Evolutionary conservation across 495 filamentous ascomycete species (phyloP).

Genomic region (Daldinia concentrica): DNA sequence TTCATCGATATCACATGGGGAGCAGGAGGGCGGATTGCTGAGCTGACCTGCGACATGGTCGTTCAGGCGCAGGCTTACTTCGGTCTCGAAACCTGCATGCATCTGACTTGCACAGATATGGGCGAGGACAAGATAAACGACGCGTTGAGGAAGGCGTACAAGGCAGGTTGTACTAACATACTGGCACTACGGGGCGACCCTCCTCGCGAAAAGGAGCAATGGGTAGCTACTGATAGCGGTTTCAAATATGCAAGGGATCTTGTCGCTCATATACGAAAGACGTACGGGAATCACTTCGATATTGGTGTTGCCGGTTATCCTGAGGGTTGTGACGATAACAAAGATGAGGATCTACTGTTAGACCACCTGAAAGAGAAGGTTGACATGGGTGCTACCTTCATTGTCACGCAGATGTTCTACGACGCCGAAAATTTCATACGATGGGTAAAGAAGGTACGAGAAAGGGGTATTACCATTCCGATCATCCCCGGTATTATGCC

Average conservation of each 20-base stretch:
- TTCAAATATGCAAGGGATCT: constrained; percentile 95
- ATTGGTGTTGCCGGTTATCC: constrained; percentile 98
- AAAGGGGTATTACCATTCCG: constrained; percentile 83
- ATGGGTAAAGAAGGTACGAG: constrained; percentile 88
- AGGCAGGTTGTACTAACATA: constrained; percentile 97
- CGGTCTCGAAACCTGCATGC: constrained; percentile 98
- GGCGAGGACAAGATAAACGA: constrained; percentile 87
- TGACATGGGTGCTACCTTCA: constrained; percentile 90
- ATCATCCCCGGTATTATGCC: constrained; percentile 99
- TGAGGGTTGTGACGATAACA: constrained; percentile 93
- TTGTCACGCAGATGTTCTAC: constrained; percentile 99
- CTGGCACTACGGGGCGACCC: constrained; percentile 94
- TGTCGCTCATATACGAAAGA: constrained; percentile 88
- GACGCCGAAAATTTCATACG: constrained; percentile 92
- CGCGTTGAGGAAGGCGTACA: constrained; percentile 88
- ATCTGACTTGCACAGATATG: constrained; percentile 99
- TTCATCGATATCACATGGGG: constrained; percentile 99
- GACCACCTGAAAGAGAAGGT: constrained; percentile 98
- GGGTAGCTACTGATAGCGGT: constrained; percentile 84
- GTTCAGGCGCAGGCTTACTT: constrained; percentile 95
- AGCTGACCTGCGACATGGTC: constrained; percentile 98
- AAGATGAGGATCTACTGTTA: constrained; percentile 82
- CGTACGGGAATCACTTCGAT: constrained; percentile 95
- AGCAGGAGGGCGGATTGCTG: constrained; percentile 87
- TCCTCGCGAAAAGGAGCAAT: constrained; percentile 91